Conservation (phyloP, 2,329 filamentous ascomycete genomes). For the Myriosclerotinia scirpicola region DNA sequence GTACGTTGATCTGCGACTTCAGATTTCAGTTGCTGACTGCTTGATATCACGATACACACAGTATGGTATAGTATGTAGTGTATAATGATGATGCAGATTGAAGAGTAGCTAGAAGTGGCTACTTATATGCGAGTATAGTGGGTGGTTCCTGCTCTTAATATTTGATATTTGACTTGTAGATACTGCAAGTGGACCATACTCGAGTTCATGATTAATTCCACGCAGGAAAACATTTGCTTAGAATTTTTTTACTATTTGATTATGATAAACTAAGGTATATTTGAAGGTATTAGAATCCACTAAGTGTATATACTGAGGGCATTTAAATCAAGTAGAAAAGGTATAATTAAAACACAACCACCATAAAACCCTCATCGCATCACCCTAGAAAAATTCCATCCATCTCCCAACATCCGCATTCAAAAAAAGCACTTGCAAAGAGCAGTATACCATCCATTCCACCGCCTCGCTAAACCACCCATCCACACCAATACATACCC, state of each 20-base stretch:
- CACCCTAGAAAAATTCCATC: background rate
- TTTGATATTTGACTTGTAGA: no score
- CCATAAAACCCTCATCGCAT: background rate
- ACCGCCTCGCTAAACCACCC: background rate
- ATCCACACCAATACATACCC: background rate
- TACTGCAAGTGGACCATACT: no score
- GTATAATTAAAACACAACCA: background rate
- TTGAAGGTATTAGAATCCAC: background rate
- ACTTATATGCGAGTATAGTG: no score
- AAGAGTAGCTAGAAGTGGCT: no score
- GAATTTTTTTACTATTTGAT: background rate
- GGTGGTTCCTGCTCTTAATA: no score
- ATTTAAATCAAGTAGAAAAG: background rate
- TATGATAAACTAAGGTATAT: background rate
- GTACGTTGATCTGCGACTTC: no score
- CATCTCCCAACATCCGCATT: background rate
- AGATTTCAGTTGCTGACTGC: no score
- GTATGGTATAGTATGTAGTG: no score
- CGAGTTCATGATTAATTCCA: no score
- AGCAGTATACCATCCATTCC: background rate
- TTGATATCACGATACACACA: no score
- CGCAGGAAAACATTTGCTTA: background rate
- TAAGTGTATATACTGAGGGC: background rate
- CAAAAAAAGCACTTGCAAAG: background rate
- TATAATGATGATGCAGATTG: no score